Evolutionary conservation across 352 stramenopile genomes (phyloP).

Genomic region (Discostella stelligera): DNA sequence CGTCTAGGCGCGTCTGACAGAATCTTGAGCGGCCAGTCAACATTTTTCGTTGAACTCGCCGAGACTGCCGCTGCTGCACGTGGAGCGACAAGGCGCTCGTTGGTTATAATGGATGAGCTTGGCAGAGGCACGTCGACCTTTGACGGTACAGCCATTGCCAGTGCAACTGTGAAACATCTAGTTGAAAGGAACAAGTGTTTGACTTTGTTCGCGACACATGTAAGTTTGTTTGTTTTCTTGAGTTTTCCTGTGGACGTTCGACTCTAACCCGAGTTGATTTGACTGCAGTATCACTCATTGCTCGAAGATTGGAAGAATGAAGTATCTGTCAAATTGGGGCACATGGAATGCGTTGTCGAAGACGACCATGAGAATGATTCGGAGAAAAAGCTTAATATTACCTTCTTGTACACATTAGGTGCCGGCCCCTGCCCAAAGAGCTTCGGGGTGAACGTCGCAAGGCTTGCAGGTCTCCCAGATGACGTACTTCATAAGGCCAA

Average conservation of each 20-base stretch:
- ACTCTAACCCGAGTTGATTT: conserved; percentile 4
- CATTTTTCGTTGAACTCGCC: conserved; percentile 98
- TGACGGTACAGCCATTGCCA: conserved; percentile 97
- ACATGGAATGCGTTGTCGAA: conserved; percentile 90
- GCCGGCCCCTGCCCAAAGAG: conserved; percentile 95
- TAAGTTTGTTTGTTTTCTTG: not conserved
- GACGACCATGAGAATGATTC: conserved; percentile 57
- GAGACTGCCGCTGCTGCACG: conserved; percentile 98
- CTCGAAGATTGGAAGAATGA: conserved; percentile 85
- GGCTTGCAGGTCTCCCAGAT: conserved; percentile 94
- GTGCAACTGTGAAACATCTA: conserved; percentile 95
- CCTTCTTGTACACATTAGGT: conserved; percentile 98
- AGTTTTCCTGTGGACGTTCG: not conserved
- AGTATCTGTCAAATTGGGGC: conserved; percentile 83
- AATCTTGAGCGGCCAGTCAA: conserved; percentile 97
- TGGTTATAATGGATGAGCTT: conserved; percentile 98
- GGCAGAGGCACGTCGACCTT: conserved; percentile 98
- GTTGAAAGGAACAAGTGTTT: conserved; percentile 88
- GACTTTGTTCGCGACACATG: conserved; percentile 96
- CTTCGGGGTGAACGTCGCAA: conserved; percentile 99
- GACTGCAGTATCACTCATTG: conserved; percentile 88
- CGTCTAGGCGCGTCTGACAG: conserved; percentile 97
- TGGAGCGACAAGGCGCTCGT: conserved; percentile 87
- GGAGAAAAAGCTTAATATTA: conserved; percentile 87
- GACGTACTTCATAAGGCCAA: conserved; percentile 91